Conservation (phyloP, 371 early-diverging fungal species). For the Mucor saturninus region DNA sequence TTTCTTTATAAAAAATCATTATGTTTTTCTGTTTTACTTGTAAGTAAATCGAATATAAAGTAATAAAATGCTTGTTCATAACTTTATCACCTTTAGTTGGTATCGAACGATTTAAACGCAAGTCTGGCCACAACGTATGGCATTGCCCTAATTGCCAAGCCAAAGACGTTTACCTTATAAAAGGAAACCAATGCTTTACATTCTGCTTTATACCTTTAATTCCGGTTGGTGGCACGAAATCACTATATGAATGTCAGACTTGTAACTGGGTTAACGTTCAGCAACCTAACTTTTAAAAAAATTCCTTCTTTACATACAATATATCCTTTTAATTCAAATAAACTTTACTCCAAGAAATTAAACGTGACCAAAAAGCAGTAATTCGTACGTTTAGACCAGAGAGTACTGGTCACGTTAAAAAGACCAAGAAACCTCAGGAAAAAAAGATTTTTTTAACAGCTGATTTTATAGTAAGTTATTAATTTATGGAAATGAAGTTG, state of each 20-base stretch:
- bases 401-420: no score
- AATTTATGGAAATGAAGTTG: no score
- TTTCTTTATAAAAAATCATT: not conserved
- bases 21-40: conserved; percentile 51
- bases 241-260: conserved; percentile 49
- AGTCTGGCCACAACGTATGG: conserved; percentile 38
- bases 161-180: conserved; percentile 44
- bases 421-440: no score
- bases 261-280: conserved; percentile 54
- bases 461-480: no score
- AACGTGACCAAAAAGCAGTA: no score
- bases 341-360: no score
- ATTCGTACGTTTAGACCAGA: no score
- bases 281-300: conserved; percentile 30
- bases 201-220: conserved; percentile 56
- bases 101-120: conserved; percentile 47
- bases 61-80: not conserved
- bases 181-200: conserved; percentile 51
- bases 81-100: conserved; percentile 38
- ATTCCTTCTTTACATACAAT: not conserved
- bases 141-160: conserved; percentile 55
- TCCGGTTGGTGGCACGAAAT: conserved; percentile 45
- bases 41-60: conserved; percentile 13
- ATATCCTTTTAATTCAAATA: no score
- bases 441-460: no score